Conservation (phyloP, 805 yeast species). For the Sungouiozyma ichnusensis region DNA sequence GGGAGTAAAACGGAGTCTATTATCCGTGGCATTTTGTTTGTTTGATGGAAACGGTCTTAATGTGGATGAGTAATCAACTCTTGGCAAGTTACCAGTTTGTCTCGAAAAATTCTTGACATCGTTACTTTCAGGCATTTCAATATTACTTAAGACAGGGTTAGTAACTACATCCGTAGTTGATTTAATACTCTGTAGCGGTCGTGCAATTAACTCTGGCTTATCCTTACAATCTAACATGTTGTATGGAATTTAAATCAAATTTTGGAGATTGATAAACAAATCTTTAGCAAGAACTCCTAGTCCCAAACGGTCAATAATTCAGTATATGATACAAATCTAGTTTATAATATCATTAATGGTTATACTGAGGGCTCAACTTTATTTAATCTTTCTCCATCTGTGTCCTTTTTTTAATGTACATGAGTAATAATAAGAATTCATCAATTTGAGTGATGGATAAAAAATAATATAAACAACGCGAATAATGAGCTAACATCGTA, state of each 20-base stretch:
- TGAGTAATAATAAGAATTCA: too few relatives aligned
- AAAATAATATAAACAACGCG: too few relatives aligned
- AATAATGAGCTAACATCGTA: too few relatives aligned
- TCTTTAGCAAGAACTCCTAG: too few relatives aligned
- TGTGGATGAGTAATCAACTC: background rate
- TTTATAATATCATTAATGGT: too few relatives aligned
- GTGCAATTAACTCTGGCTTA: conserved; percentile 3
- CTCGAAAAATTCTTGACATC: background rate
- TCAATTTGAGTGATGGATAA: too few relatives aligned
- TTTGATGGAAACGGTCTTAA: background rate
- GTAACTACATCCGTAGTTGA: conserved; percentile 25
- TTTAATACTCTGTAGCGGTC: conserved; percentile 13
- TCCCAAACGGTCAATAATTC: too few relatives aligned
- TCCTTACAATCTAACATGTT: background rate
- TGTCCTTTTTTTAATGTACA: too few relatives aligned
- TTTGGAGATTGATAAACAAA: too few relatives aligned
- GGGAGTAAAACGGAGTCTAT: background rate
- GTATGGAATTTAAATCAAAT: background rate
- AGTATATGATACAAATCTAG: too few relatives aligned
- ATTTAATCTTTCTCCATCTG: too few relatives aligned
- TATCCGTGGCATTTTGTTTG: background rate
- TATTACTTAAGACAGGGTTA: conserved; percentile 23
- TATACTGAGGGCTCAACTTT: too few relatives aligned
- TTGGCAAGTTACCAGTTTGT: background rate
- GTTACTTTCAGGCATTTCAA: conserved; percentile 11